phyloP scores from a whole-genome alignment of 2,329 filamentous ascomycete genomes.

The Verticillium longisporum region DNA sequence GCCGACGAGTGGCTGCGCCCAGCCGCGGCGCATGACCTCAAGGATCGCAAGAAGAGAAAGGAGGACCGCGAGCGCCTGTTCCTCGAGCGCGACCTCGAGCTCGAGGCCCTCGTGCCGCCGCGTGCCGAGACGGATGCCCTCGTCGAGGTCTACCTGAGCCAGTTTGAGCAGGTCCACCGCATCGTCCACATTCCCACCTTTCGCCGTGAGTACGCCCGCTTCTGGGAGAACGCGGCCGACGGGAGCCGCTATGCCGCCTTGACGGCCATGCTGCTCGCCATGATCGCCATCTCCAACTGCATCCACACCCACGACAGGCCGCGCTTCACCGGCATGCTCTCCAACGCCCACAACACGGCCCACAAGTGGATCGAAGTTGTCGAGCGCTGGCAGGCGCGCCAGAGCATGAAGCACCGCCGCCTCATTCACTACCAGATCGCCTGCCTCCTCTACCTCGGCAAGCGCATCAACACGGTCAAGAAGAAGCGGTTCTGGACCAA shows the following conservation, averaged over 20 bases:
- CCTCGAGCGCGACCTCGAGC: conserved; percentile 35
- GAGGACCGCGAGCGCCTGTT: conserved; percentile 45
- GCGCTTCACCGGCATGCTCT: conserved; percentile 52
- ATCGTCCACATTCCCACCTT: conserved; percentile 56
- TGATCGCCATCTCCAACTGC: conserved; percentile 53
- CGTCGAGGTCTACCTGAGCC: conserved; percentile 43
- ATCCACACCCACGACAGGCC: conserved; percentile 44
- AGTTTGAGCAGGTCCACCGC: conserved; percentile 48
- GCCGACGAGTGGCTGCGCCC: conserved; percentile 55
- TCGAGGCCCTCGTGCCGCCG: conserved; percentile 43
- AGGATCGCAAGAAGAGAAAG: conserved; percentile 47
- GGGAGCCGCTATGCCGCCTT: conserved; percentile 41
- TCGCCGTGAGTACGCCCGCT: conserved; percentile 45
- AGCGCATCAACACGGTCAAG: conserved; percentile 56
- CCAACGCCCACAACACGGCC: conserved; percentile 46
- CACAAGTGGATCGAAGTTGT: conserved; percentile 50
- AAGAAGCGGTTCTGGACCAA: conserved; percentile 59
- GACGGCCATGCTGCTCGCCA: conserved; percentile 51
- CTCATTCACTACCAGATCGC: conserved; percentile 55
- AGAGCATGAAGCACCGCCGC: conserved; percentile 55
- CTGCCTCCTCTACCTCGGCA: conserved; percentile 53
- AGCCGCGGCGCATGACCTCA: conserved; percentile 46
- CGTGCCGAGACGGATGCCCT: conserved; percentile 42
- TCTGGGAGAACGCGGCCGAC: conserved; percentile 40
- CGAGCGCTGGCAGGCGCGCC: conserved; percentile 45